Conservation (phyloP, 108 stramenopile species). For the Nitzschia inconspicua region DNA sequence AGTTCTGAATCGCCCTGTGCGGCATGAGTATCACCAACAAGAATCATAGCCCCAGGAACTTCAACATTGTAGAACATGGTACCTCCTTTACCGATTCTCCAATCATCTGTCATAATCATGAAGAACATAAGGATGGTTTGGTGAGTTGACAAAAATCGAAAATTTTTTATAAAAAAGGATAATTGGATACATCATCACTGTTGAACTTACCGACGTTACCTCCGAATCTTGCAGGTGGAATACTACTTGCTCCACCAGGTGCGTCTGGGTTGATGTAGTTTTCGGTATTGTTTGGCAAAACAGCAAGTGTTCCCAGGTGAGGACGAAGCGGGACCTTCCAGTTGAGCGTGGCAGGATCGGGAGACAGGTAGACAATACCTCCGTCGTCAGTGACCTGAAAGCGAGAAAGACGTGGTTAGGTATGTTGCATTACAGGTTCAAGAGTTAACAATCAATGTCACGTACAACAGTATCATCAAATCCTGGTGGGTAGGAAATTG, state of each 20-base stretch:
- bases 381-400: slow-evolving; percentile 25
- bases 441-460: not conserved
- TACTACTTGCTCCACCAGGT: slow-evolving; percentile 24
- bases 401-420: not conserved
- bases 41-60: slow-evolving; percentile 21
- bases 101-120: too few relatives aligned
- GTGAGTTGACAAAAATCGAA: too few relatives aligned
- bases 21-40: slow-evolving; percentile 35
- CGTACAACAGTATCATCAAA: slow-evolving; percentile 10
- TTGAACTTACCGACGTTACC: too few relatives aligned
- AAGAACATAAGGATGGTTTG: too few relatives aligned
- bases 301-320: slow-evolving; percentile 21
- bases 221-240: slow-evolving; percentile 31
- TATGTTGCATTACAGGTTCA: too few relatives aligned
- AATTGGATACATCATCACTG: too few relatives aligned
- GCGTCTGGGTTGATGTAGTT: slow-evolving; percentile 29
- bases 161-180: too few relatives aligned
- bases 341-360: slow-evolving; percentile 14
- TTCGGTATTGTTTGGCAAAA: slow-evolving; percentile 27
- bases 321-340: slow-evolving; percentile 30
- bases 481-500: slow-evolving; percentile 21
- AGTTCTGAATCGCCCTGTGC: slow-evolving; percentile 36
- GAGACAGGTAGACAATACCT: slow-evolving; percentile 21
- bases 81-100: slow-evolving; percentile 30
- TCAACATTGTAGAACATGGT: slow-evolving; percentile 37